These are phyloP conservation scores for Starmera pachycereana DNA, from an alignment of 805 yeast genomes.

Conservation along the genomic window DNA sequence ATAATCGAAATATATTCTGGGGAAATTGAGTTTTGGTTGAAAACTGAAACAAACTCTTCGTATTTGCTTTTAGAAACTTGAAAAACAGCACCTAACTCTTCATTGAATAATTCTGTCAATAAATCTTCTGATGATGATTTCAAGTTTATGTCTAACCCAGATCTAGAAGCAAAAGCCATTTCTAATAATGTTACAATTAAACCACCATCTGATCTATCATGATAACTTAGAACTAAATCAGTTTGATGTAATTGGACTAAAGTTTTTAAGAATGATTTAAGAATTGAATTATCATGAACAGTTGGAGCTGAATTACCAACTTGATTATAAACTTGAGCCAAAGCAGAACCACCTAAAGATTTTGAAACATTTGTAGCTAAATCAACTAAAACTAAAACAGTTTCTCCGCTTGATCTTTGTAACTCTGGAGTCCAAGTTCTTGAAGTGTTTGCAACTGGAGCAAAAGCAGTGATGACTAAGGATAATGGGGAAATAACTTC, in stretches of 20 bases:
- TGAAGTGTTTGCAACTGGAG: conserved; percentile 74
- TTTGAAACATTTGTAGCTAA: conserved; percentile 43
- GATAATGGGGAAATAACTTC: conserved; percentile 96
- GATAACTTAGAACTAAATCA: conserved; percentile 71
- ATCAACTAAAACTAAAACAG: conserved; percentile 72
- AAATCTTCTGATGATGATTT: conserved; percentile 28
- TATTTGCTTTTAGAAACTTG: conserved; percentile 54
- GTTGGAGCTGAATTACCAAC: conserved; percentile 79
- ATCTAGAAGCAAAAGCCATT: conserved; percentile 96
- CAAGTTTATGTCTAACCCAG: conserved; percentile 58
- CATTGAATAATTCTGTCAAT: conserved; percentile 64
- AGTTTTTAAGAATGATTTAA: conserved; percentile 64
- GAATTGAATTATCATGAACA: conserved; percentile 54
- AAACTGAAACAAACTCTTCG: conserved; percentile 42
- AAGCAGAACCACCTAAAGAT: conserved; percentile 86
- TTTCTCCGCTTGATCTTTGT: conserved; percentile 35
- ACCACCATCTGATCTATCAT: conserved; percentile 97
- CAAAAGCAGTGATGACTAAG: conserved; percentile 83
- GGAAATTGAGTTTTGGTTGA: conserved; percentile 50
- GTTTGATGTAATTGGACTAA: conserved; percentile 60
- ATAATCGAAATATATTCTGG: conserved; percentile 45
- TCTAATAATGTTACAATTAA: conserved; percentile 74
- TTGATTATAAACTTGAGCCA: conserved; percentile 87
- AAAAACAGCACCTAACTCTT: conserved; percentile 95
- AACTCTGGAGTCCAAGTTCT: conserved; percentile 94